phyloP scores from a whole-genome alignment of 176 grass and related monocot genomes.

The Calamus simplicifolius region DNA sequence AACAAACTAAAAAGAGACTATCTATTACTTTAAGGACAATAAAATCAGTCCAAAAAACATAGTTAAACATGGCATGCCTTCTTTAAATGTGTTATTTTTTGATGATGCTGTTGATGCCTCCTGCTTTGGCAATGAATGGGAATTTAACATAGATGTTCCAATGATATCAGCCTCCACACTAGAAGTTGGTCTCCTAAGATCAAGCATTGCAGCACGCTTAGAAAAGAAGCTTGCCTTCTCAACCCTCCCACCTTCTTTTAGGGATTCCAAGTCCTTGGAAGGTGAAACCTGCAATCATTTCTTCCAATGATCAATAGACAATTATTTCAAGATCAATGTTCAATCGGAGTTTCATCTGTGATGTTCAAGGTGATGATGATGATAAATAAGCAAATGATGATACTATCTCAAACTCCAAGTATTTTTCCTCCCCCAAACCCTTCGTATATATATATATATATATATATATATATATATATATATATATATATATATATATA shows the following conservation, averaged over 20 bases:
- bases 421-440: no score
- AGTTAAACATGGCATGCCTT: neutral
- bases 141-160: slow-evolving; percentile 9
- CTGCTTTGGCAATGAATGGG: slow-evolving; percentile 3
- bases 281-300: slow-evolving; percentile 7
- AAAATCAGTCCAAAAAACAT: neutral
- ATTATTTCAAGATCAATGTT: no score
- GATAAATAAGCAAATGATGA: no score
- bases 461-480: no score
- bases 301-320: neutral
- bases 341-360: no score
- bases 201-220: slow-evolving; percentile 10
- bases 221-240: slow-evolving; percentile 10
- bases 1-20: neutral
- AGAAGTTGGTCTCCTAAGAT: slow-evolving; percentile 8
- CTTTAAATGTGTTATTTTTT: neutral
- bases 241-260: slow-evolving; percentile 6
- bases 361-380: no score
- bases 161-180: slow-evolving; percentile 8
- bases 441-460: no score
- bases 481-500: no score
- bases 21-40: neutral
- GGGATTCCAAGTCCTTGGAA: slow-evolving; percentile 5
- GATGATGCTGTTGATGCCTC: slow-evolving; percentile 9
- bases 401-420: no score